Conservation (phyloP, 2,329 filamentous ascomycete species). For the Chaetomium strumarium region DNA sequence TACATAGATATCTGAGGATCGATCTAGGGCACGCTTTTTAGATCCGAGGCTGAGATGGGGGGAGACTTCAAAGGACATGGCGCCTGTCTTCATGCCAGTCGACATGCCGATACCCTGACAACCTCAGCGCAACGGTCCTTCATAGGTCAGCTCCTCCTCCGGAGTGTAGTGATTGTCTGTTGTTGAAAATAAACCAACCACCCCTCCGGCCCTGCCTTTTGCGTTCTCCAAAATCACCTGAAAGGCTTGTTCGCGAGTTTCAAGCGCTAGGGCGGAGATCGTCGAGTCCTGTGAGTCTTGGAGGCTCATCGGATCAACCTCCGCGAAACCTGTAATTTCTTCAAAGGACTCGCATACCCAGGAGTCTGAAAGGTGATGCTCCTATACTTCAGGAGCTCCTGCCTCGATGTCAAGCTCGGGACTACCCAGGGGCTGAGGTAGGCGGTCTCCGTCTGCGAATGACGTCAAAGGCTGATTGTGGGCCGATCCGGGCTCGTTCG, state of each 20-base stretch:
- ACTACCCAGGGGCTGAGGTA: too few relatives aligned
- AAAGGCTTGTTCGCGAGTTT: conserved; percentile 30
- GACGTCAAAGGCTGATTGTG: background rate
- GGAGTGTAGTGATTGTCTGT: conserved; percentile 34
- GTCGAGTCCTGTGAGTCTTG: conserved; percentile 30
- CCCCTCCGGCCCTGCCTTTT: conserved; percentile 8
- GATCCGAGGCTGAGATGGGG: background rate
- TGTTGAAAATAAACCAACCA: conserved; percentile 35
- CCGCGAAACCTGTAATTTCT: conserved; percentile 4
- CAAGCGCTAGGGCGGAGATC: conserved; percentile 27
- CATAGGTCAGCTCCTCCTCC: conserved; percentile 30
- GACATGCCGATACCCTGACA: background rate
- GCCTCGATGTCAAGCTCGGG: background rate
- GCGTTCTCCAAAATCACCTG: conserved; percentile 27
- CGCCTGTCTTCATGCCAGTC: background rate
- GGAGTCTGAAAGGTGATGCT: background rate
- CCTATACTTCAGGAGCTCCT: background rate
- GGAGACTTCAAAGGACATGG: background rate
- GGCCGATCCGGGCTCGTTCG: background rate
- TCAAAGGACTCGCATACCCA: background rate
- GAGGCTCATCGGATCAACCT: conserved; percentile 17
- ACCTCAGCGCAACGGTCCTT: background rate
- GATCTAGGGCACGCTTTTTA: background rate
- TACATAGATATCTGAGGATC: too few relatives aligned
- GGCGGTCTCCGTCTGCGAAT: background rate